Conservation (phyloP, 345 rosid species). For the Durio zibethinus region DNA sequence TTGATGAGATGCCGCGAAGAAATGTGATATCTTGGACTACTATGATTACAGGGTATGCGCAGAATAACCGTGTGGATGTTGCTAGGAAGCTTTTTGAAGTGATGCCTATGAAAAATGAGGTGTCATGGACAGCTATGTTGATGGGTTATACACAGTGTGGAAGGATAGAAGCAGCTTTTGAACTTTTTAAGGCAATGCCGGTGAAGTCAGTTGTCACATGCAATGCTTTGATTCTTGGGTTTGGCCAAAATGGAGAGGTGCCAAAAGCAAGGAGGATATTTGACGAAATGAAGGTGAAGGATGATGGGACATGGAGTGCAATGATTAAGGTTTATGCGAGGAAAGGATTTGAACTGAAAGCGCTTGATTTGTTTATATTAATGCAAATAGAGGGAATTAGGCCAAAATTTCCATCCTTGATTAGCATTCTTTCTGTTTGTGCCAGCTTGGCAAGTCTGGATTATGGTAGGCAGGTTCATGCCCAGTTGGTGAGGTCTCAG, state of each 20-base stretch:
- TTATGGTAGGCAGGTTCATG: slow-evolving; percentile 75
- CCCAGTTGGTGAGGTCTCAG: slow-evolving; percentile 52
- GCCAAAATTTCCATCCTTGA: slow-evolving; percentile 58
- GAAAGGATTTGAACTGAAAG: slow-evolving; percentile 67
- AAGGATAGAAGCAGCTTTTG: slow-evolving; percentile 60
- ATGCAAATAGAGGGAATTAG: slow-evolving; percentile 62
- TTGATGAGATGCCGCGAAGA: slow-evolving; percentile 60
- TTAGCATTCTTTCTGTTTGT: slow-evolving; percentile 69
- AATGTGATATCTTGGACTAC: slow-evolving; percentile 80
- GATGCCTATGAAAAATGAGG: slow-evolving; percentile 77
- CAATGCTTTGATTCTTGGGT: slow-evolving; percentile 70
- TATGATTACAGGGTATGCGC: slow-evolving; percentile 67
- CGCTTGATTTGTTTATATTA: slow-evolving; percentile 46
- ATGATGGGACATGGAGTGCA: slow-evolving; percentile 60
- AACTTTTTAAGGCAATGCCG: slow-evolving; percentile 63
- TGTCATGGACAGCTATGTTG: slow-evolving; percentile 80
- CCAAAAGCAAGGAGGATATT: slow-evolving; percentile 50
- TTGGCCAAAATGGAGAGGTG: slow-evolving; percentile 56
- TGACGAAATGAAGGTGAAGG: slow-evolving; percentile 56
- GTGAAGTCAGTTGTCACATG: slow-evolving; percentile 48
- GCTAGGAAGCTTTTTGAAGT: slow-evolving; percentile 87
- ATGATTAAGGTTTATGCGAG: slow-evolving; percentile 74
- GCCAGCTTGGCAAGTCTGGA: slow-evolving; percentile 62
- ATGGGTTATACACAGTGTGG: slow-evolving; percentile 66
- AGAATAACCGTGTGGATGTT: slow-evolving; percentile 59